Percentiles rank a stretch among this genome's conserved stretches.
phyloP scores from a whole-genome alignment of 1,139 yeast species.

The Geotrichum reessii region DNA sequence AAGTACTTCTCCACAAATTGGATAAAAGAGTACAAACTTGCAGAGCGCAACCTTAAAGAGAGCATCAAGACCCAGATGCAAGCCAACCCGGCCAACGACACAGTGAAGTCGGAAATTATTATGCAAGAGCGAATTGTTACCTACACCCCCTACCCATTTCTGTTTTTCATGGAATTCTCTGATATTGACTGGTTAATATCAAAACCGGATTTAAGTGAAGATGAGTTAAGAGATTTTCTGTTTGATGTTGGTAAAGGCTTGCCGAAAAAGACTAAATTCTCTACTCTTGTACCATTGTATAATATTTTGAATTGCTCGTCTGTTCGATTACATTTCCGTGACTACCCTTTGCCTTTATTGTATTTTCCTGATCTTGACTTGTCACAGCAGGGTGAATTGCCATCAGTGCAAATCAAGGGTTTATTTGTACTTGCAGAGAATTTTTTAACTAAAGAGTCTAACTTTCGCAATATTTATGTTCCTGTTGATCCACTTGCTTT shows the following conservation, averaged over 20 bases:
- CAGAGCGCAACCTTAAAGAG: conserved; percentile 28
- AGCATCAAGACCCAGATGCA: conserved; percentile 51
- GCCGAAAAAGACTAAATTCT: conserved; percentile 63
- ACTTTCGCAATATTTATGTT: conserved; percentile 57
- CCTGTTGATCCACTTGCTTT: conserved; percentile 51
- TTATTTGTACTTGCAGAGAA: conserved; percentile 53
- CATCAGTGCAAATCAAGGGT: conserved; percentile 40
- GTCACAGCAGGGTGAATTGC: conserved; percentile 33
- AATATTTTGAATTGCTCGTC: conserved; percentile 47
- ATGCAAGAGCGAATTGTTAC: conserved; percentile 52
- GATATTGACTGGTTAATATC: conserved; percentile 49
- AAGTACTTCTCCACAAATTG: conserved; percentile 62
- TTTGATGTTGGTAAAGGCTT: conserved; percentile 75
- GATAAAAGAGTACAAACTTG: conserved; percentile 44
- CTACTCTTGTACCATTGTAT: conserved; percentile 61
- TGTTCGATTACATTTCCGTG: conserved; percentile 52
- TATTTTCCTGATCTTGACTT: conserved; percentile 40
- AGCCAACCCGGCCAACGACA: conserved; percentile 47
- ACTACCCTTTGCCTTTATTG: conserved; percentile 58
- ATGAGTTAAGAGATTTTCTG: conserved; percentile 54
- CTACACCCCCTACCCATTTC: conserved; percentile 56
- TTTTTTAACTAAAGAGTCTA: conserved; percentile 41
- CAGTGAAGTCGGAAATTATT: conserved; percentile 42
- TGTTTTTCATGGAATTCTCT: conserved; percentile 53
- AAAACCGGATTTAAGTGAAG: conserved; percentile 51